These are phyloP conservation scores for Lasiosphaeria hispida DNA, from an alignment of 495 filamentous ascomycete genomes.

Conservation along the genomic window DNA sequence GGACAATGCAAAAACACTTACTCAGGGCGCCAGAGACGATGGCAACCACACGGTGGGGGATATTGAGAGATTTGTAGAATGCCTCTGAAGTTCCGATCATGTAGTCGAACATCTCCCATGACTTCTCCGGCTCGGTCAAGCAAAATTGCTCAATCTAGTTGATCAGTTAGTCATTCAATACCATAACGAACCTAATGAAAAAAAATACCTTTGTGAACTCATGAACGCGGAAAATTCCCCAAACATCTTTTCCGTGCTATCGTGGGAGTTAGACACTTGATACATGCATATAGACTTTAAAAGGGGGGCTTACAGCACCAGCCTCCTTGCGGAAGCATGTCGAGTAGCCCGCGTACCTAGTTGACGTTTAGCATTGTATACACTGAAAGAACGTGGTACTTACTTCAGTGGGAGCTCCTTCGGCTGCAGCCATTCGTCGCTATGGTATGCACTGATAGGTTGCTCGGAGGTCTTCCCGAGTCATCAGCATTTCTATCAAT, in stretches of 20 bases:
- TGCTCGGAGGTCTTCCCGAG: slow-evolving; percentile 76
- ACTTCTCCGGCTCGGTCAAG: slow-evolving; percentile 85
- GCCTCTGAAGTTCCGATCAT: slow-evolving; percentile 91
- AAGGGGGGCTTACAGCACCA: slow-evolving; percentile 47
- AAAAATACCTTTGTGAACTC: slow-evolving; percentile 85
- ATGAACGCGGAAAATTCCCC: slow-evolving; percentile 97
- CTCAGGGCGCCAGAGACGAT: slow-evolving; percentile 92
- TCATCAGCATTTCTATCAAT: slow-evolving; percentile 3
- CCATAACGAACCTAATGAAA: slow-evolving; percentile 4
- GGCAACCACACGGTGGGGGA: slow-evolving; percentile 86
- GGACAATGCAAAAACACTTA: slow-evolving; percentile 4
- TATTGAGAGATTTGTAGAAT: slow-evolving; percentile 84
- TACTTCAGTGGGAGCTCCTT: slow-evolving; percentile 84
- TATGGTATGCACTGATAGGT: slow-evolving; percentile 87
- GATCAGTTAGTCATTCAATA: neutral
- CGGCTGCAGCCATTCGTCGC: slow-evolving; percentile 85
- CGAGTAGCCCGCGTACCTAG: slow-evolving; percentile 78
- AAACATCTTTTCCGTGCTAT: slow-evolving; percentile 86
- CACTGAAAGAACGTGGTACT: slow-evolving; percentile 29
- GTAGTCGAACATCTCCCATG: slow-evolving; percentile 83
- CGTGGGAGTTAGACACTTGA: neutral
- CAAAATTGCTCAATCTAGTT: slow-evolving; percentile 85
- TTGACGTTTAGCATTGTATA: slow-evolving; percentile 9
- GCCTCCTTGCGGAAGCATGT: slow-evolving; percentile 96
- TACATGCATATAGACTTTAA: neutral